Base-by-base conservation (phyloP, 2,329 filamentous ascomycete species). In the Paecilomyces niveus region DNA sequence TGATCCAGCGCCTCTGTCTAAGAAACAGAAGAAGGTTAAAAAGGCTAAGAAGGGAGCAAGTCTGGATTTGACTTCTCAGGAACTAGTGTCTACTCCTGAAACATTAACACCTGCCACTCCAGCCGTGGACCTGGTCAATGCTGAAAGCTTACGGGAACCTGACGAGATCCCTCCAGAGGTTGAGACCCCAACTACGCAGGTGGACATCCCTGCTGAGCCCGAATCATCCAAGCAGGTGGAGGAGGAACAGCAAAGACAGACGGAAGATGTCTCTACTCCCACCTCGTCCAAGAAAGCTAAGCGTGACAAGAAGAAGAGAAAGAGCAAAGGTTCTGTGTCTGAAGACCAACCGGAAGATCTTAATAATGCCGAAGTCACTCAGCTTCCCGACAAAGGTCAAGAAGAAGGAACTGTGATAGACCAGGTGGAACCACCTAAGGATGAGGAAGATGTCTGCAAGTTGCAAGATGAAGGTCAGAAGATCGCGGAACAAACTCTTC, bases 21-120 rank as follows among this genome's bases (percentile, higher is more conserved):
- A 62, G 50, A 66, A 66, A 29, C 62, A 65, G 54, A 64, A 57
- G 52, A 65, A 65, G 33, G 62, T 61, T 33, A 65, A 66, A 50
- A 64, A 64, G 52, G 62, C 57, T 26, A 60, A 62, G 52, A 60
- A 62, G 59, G 49, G 39, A 22, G 50, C 57, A 57, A 56, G 61
- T 15, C 22, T 53, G 9, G 56, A 53, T 10, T 26, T 24, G 15
- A 10, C 55, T 33, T n/a, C 52, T 31, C 24, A 54, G 18, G 58
- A 61, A 45, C 39, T n/a, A 45, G 39, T 10, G 15, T 45, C 39
- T 10, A 45, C 53, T 49, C 51, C 52, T 13, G 54, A 58, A 13
- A 49, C 5, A 5, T 29, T 54, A 15, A 35, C 56, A 26, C 32
- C 21, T 52, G 0, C 54, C 54, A 24, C 45, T 53, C 32, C 59